Evolutionary conservation across 768 basidiomycete species (phyloP), one percentile per base, ranked within the genome.

Genomic region (Ephemerocybe angulata): DNA sequence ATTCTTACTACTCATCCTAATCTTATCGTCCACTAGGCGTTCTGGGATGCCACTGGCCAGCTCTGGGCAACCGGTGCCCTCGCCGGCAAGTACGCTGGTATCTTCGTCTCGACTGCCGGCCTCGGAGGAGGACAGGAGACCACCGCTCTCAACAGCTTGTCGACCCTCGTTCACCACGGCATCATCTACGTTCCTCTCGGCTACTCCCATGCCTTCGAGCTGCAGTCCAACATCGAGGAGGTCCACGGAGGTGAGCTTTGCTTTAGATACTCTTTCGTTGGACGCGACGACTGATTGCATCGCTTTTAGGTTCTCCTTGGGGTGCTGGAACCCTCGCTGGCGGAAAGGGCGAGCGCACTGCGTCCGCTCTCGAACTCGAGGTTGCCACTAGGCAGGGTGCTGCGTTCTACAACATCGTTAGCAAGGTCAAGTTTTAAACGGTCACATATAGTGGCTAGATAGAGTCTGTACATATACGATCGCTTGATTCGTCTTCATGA

Each of bases 111-210:
- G 22, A 85, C 87, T 1, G 87, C 78, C 1, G 73, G 77, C n/a
- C 82, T 76, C 11, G 90, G 90, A 52, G 90, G 91, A 55, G 92
- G 92, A n/a, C 91, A 93, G 60, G 87, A 86, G 62, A 56, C 74
- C 3, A 88, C 86, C 3, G 75, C 72, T 43, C 59, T 84, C 31
- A 76, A 63, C 50, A 63, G 72, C 31, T 63, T 90, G 65, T 80
- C 80, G 50, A 82, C 86, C 40, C 63, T 92, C 52, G 66, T 76
- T 6, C 90, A 93, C 66, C 88, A 90, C 54, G 90, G 88, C 19
- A 80, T 88, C 27, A 70, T 80, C 65, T 88, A 71, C 61, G 86
- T 90, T 3, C 89, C 92, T 0, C 72, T 88, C 41, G 90, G 90
- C 0, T 88, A 88, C 62, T 71, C 74, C n/a, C 62, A 72, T 54